These are phyloP conservation scores for Diaporthe eres DNA, from an alignment of 2,329 filamentous ascomycete species.

Conservation along the genomic window DNA sequence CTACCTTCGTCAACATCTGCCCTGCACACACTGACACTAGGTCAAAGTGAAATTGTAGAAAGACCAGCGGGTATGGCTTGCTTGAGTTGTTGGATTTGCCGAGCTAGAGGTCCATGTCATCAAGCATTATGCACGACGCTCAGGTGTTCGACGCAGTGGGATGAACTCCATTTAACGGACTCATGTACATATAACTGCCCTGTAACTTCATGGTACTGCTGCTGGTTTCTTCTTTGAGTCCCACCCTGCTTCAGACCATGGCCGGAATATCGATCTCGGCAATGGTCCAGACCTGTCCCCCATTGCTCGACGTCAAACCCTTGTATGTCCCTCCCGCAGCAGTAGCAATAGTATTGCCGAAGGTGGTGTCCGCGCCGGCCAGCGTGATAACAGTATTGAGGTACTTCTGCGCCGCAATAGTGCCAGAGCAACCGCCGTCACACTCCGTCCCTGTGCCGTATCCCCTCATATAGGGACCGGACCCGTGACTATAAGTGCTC, in stretches of 20 bases:
- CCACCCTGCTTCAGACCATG: slow-evolving; percentile 18
- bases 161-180: not conserved
- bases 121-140: not conserved
- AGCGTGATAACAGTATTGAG: slow-evolving; percentile 56
- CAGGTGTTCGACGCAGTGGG: no score
- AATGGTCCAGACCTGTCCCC: slow-evolving; percentile 56
- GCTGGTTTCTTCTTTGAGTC: not conserved
- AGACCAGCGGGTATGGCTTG: not conserved
- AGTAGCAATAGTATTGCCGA: slow-evolving; percentile 47
- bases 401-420: slow-evolving; percentile 55
- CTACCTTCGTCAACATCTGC: not conserved
- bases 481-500: slow-evolving; percentile 50
- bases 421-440: slow-evolving; percentile 53
- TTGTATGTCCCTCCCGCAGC: slow-evolving; percentile 52
- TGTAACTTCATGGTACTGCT: not conserved
- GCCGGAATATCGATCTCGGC: slow-evolving; percentile 39
- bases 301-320: slow-evolving; percentile 51
- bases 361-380: slow-evolving; percentile 50
- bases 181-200: not conserved
- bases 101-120: not conserved
- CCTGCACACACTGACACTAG: not conserved
- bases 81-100: not conserved
- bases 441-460: slow-evolving; percentile 58
- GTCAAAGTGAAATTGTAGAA: not conserved
- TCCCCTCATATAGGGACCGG: slow-evolving; percentile 55